Percentiles rank a stretch among this genome's conserved stretches.
Conservation (phyloP, 345 rosid species). For the Luvunga scandens region DNA sequence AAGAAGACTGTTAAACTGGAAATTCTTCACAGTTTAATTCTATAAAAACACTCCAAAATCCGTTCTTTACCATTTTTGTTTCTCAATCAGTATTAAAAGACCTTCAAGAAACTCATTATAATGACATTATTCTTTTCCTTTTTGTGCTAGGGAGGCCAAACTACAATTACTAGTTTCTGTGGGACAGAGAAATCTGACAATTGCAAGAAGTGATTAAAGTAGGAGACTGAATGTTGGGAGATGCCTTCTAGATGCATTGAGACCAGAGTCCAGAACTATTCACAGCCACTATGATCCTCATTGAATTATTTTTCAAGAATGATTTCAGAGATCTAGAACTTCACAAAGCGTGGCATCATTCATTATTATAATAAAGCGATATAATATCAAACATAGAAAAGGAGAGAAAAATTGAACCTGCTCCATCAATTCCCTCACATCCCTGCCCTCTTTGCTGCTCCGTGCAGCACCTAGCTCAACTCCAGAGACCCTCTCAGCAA, state of each 20-base stretch:
- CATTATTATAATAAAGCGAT: not conserved
- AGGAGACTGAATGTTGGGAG: not conserved
- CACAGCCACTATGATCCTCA: not conserved
- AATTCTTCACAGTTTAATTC: not conserved
- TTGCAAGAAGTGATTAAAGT: not conserved
- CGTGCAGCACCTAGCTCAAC: slow-evolving; percentile 93
- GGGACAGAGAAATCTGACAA: not conserved
- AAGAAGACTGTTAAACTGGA: not conserved
- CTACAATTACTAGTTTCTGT: not conserved
- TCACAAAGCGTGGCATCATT: not conserved
- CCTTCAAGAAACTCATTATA: not conserved
- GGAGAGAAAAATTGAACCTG: slow-evolving; percentile 46
- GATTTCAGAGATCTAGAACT: not conserved
- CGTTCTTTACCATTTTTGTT: not conserved
- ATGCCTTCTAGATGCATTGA: not conserved
- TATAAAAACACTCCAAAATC: not conserved
- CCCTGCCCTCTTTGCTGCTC: slow-evolving; percentile 84
- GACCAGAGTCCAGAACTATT: not conserved
- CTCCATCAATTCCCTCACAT: slow-evolving; percentile 78
- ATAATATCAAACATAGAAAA: not conserved
- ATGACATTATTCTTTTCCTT: not conserved
- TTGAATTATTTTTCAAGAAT: not conserved
- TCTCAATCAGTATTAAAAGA: not conserved
- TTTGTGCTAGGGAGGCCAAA: not conserved
- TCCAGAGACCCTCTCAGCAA: slow-evolving; percentile 95